Evolutionary conservation across 2,329 filamentous ascomycete species (phyloP), one percentile per base, ranked within the genome.

Genomic region (Aureobasidium vineae): DNA sequence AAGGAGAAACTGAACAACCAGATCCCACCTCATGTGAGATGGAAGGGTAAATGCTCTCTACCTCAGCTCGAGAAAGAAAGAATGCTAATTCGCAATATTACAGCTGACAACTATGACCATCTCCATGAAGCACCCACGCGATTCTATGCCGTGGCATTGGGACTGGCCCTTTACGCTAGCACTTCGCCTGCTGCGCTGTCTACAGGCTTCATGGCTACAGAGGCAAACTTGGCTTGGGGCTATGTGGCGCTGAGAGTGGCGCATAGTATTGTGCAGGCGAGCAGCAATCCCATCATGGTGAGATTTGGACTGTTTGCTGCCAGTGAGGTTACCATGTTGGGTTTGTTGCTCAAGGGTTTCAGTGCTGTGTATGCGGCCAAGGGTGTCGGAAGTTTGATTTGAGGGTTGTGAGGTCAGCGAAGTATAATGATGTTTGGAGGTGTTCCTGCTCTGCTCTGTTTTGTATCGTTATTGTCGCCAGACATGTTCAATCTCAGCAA

Each of bases 101-200:
- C 26, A 65, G 63, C 76, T 13, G 79, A 80, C 68, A 81, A 81
- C 69, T 81, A 74, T 72, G 79, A 79, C 70, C 75, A 81, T 66
- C 71, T 81, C 57, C 71, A 77, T 66, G 78, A 81, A 72, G 79
- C 81, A 69, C 79, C 79, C 19, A 79, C 77, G 2, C 75, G 77
- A 49, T 82, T 82, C 73, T 81, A 80, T 71, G 79, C 78, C 21
- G 68, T 74, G 2, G 68, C 70, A 1, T 71, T 81, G 7, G 73
- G 74, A 1, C 68, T 81, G 41, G 76, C 77, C 1, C 53, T 77
- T 23, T 61, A 77, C 38, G 72, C 47, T 10, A 26, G 36, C 11
- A 56, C 50, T 21, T 43, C 47, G n/a, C 41, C 47, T 16, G 52
- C 63, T 23, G n/a, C 52, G 5, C 13, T 57, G 38, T 38, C 26